A percentile compares a stretch with the other conserved stretches of the same genome.
Evolutionary conservation across 192 early-diverging fungal genomes (phyloP).

Genomic region (Gryganskiella cystojenkinii): DNA sequence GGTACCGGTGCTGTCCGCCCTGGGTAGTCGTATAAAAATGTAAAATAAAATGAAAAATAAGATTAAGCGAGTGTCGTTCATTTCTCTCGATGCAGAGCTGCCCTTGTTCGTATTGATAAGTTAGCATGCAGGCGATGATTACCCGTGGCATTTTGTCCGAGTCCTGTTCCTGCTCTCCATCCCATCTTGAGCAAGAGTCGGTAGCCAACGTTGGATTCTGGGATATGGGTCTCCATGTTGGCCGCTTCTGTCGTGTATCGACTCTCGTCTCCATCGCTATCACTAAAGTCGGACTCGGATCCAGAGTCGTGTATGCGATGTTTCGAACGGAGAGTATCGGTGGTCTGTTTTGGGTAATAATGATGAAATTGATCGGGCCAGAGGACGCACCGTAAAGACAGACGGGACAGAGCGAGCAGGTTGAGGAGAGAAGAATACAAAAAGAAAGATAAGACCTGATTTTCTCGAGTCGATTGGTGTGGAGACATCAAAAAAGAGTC

Average conservation of each 20-base stretch:
- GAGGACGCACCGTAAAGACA: background rate
- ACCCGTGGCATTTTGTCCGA: slow-evolving; percentile 68
- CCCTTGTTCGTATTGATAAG: too few relatives aligned
- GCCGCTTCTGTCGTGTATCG: slow-evolving; percentile 33
- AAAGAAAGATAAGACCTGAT: slow-evolving; percentile 7
- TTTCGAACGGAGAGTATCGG: slow-evolving; percentile 33
- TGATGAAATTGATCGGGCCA: background rate
- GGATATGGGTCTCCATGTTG: slow-evolving; percentile 70
- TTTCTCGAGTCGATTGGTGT: background rate
- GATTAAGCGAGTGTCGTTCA: too few relatives aligned
- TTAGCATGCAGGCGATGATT: too few relatives aligned
- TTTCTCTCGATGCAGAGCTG: too few relatives aligned
- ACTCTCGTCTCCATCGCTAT: background rate
- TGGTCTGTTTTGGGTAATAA: slow-evolving; percentile 7
- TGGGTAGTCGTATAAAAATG: slow-evolving; percentile 15
- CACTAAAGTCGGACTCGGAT: slow-evolving; percentile 19
- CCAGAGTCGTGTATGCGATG: slow-evolving; percentile 8
- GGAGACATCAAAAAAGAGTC: too few relatives aligned
- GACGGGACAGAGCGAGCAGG: background rate
- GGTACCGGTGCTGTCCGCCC: slow-evolving; percentile 78
- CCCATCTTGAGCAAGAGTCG: slow-evolving; percentile 77
- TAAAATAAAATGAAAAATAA: background rate
- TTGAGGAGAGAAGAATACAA: background rate
- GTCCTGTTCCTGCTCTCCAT: slow-evolving; percentile 71
- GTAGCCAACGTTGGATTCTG: slow-evolving; percentile 72